A percentile compares a stretch with the other conserved stretches of the same genome.
phyloP scores from a whole-genome alignment of 768 basidiomycete genomes.

The Xerocomellus amylosporus region DNA sequence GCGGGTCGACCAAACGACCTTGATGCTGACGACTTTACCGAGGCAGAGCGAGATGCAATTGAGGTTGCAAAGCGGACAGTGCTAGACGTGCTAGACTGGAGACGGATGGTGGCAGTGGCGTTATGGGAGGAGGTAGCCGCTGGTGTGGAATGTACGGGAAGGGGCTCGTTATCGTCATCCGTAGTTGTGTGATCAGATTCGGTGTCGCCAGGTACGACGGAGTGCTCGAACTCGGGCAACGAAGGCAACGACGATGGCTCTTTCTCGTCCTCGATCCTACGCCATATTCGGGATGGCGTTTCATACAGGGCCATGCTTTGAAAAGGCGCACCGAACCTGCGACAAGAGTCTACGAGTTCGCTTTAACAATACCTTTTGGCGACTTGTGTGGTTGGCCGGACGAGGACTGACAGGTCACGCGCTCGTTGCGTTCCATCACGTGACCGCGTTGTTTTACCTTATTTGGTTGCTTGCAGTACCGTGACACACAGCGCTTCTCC shows the following conservation, averaged over 20 bases:
- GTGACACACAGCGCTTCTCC: too few species aligned
- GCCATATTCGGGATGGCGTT: conserved; percentile 83
- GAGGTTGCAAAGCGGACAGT: conserved; percentile 52
- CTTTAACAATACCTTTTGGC: background rate
- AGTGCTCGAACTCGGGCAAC: conserved; percentile 68
- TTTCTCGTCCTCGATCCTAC: conserved; percentile 73
- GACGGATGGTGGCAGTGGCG: conserved; percentile 47
- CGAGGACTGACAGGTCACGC: conserved; percentile 6
- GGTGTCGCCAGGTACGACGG: conserved; percentile 38
- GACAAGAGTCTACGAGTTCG: background rate
- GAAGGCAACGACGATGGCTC: conserved; percentile 85
- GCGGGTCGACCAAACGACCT: conserved; percentile 33
- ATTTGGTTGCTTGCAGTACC: too few species aligned
- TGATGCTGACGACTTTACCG: conserved; percentile 35
- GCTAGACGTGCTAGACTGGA: conserved; percentile 52
- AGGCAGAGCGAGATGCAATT: conserved; percentile 43
- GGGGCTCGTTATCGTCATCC: conserved; percentile 42
- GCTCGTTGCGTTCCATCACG: conserved; percentile 22
- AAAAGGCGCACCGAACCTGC: background rate
- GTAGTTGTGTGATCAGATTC: conserved; percentile 37
- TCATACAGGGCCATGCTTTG: conserved; percentile 54
- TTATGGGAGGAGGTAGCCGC: conserved; percentile 47
- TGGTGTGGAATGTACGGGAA: conserved; percentile 69
- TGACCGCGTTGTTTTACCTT: conserved; percentile 17
- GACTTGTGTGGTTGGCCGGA: too few species aligned